phyloP scores from a whole-genome alignment of 352 stramenopile genomes.

The Thalassiosira delicatula region DNA sequence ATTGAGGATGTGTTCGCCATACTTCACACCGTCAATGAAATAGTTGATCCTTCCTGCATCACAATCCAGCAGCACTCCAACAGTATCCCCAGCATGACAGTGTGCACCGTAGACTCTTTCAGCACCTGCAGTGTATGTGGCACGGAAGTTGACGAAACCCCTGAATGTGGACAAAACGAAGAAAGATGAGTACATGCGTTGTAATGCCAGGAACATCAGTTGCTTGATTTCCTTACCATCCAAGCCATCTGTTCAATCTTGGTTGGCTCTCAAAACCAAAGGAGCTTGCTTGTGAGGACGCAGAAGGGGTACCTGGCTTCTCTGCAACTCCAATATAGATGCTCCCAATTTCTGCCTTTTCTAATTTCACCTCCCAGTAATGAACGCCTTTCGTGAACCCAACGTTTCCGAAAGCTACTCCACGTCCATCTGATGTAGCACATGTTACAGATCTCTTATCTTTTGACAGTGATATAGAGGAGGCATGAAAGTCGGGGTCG shows the following conservation, averaged over 20 bases:
- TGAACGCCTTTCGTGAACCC: conserved; percentile 90
- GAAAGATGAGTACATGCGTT: background rate
- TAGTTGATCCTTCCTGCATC: conserved; percentile 96
- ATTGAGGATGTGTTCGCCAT: conserved; percentile 98
- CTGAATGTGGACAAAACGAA: conserved; percentile 71
- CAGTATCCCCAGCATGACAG: conserved; percentile 93
- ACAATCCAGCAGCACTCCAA: conserved; percentile 98
- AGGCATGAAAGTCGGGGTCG: conserved; percentile 78
- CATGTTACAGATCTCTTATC: conserved; percentile 81
- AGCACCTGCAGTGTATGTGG: conserved; percentile 86
- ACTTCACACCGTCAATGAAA: conserved; percentile 98
- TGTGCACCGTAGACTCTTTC: conserved; percentile 89
- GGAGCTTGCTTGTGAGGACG: conserved; percentile 51
- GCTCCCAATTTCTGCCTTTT: conserved; percentile 96
- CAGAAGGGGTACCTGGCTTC: conserved; percentile 68
- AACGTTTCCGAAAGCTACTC: conserved; percentile 78
- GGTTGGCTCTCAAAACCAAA: conserved; percentile 64
- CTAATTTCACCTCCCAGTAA: conserved; percentile 97
- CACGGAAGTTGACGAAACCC: conserved; percentile 97
- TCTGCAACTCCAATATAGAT: conserved; percentile 97
- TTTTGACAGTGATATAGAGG: conserved; percentile 77
- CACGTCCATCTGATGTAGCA: conserved; percentile 74
- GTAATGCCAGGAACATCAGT: background rate
- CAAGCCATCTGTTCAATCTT: conserved; percentile 67
- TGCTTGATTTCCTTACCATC: conserved; percentile 53